Base-by-base conservation (phyloP, 139 green algal species). In the Pedinophyceae sp. region DNA sequence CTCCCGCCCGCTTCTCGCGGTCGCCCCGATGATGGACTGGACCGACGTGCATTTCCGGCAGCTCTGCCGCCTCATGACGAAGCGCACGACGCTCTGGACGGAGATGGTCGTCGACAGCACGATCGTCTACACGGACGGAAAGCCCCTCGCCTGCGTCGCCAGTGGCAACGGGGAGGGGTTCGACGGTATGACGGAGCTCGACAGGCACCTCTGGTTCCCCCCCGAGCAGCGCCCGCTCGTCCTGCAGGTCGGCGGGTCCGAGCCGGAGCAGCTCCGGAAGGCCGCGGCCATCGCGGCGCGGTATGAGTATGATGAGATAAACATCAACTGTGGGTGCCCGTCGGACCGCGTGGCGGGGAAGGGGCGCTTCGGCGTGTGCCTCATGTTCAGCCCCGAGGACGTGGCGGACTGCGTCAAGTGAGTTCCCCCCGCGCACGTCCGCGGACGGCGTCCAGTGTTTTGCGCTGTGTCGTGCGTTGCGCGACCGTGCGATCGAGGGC, bases 31-130 rank as follows among this genome's bases (percentile, higher is more conserved):
- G 78, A 93, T 93, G 83, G 86, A 93, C 30, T 89, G 77, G 68
- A 95, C 86, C 1, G 84, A 95, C 51, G 19, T 95, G 17, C 78
- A 92, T 53, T 95, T 81, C 59, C 69, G 85, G 19, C 80, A 93
- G 70, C 66, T 95, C 28, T 79, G 74, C 0, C 74, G 86, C 2
- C 41, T 94, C 7, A 59, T 95, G 3, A 84, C 74, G 1, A 65
- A 62, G 30, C 71, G 73, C 52, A 88, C 80, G 15, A 88, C 76
- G 82, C 69, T 92, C 22, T 93, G 82, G 75, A 91, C 83, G 10
- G 86, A 95, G 66, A 95, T 94, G 86, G 78, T 95, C 10, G 87
- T 95, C 18, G 87, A 93, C 67, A 71, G 76, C 27, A 93, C 86
- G 1, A 59, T 95, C 23, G 39, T 93, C 0, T 73, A 93, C 69